A percentile compares a stretch with the other conserved stretches of the same genome.
Evolutionary conservation across 495 filamentous ascomycete genomes (phyloP).

Genomic region (Penicillium silybi): DNA sequence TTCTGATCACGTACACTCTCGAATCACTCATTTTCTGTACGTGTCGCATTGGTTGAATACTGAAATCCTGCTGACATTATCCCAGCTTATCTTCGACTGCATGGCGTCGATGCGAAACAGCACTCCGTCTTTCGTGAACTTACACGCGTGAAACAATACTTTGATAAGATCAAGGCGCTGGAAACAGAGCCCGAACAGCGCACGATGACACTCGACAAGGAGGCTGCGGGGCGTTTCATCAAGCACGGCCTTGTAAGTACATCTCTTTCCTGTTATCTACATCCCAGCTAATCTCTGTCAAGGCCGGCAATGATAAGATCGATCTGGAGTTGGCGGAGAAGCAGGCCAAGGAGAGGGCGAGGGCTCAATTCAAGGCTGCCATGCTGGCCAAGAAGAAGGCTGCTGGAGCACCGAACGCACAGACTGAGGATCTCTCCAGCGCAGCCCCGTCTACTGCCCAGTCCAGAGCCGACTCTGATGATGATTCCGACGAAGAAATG

Average conservation of each 20-base stretch:
- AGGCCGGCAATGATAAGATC: constrained; percentile 63
- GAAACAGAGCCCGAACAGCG: constrained; percentile 52
- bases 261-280: background rate
- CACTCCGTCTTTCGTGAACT: constrained; percentile 85
- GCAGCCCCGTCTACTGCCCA: constrained; percentile 21
- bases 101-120: constrained; percentile 72
- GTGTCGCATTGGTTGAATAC: constrained; percentile 12
- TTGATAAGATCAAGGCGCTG: constrained; percentile 79
- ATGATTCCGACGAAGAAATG: constrained; percentile 20
- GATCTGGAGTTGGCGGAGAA: constrained; percentile 52
- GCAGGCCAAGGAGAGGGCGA: constrained; percentile 50
- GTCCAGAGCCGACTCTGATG: constrained; percentile 22
- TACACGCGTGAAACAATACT: constrained; percentile 80
- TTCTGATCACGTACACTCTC: constrained; percentile 77
- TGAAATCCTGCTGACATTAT: constrained; percentile 13
- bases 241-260: constrained; percentile 67
- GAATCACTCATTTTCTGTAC: constrained; percentile 90
- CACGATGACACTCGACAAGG: constrained; percentile 67
- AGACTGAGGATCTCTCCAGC: constrained; percentile 12
- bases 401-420: constrained; percentile 6
- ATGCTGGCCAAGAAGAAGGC: constrained; percentile 34
- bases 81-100: constrained; percentile 72
- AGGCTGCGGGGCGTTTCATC: constrained; percentile 76
- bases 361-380: constrained; percentile 47
- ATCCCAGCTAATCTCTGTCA: constrained; percentile 2